A percentile compares a stretch with the other conserved stretches of the same genome.
These are phyloP conservation scores for Rhodotorula glutinis DNA, from an alignment of 1,284 basidiomycete species.

Conservation along the genomic window DNA sequence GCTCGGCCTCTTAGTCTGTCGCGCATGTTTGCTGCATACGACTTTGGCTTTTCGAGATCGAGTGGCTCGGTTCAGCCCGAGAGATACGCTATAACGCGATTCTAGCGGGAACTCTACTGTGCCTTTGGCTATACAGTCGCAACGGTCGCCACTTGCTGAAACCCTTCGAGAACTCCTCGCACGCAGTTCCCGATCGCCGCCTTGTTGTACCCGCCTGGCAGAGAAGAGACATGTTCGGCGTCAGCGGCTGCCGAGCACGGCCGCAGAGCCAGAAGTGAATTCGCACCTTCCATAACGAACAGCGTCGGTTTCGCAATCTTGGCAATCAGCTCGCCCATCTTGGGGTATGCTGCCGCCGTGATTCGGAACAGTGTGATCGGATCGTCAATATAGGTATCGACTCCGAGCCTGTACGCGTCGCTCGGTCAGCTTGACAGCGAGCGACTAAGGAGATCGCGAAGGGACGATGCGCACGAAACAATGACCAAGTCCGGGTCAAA, in stretches of 20 bases:
- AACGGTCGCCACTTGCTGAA: background rate
- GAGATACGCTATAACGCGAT: no score
- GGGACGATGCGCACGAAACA: slow-evolving; percentile 48
- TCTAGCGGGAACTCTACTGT: no score
- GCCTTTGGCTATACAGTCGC: no score
- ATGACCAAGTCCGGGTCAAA: slow-evolving; percentile 46
- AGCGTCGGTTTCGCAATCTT: slow-evolving; percentile 44
- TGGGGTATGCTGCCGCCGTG: slow-evolving; percentile 45
- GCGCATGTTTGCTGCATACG: no score
- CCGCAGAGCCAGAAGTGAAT: no score
- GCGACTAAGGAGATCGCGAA: no score
- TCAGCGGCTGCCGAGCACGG: no score
- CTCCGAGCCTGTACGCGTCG: slow-evolving; percentile 44
- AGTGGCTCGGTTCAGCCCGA: no score
- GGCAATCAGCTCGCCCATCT: slow-evolving; percentile 47
- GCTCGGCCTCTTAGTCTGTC: background rate
- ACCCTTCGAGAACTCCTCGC: slow-evolving; percentile 24
- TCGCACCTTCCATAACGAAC: slow-evolving; percentile 52
- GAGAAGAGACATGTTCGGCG: no score
- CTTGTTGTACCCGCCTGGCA: slow-evolving; percentile 24
- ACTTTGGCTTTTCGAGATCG: no score
- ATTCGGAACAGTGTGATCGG: slow-evolving; percentile 50
- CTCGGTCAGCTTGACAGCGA: no score
- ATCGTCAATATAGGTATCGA: slow-evolving; percentile 50
- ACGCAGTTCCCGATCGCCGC: slow-evolving; percentile 22